phyloP scores from a whole-genome alignment of 2,329 filamentous ascomycete species.

The Diplodia sapinea region DNA sequence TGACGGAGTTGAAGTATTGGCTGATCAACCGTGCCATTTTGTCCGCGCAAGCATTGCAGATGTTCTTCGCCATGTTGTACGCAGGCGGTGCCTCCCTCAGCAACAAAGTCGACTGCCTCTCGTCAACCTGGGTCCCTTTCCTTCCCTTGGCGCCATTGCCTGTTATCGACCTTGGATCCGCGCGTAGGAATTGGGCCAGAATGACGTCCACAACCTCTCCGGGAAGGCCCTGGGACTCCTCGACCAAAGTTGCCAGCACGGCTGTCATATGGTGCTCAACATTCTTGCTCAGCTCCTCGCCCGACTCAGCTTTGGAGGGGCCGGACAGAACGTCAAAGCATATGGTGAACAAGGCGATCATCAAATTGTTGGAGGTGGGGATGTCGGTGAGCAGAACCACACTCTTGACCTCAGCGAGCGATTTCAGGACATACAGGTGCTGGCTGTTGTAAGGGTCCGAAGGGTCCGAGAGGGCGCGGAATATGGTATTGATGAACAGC shows the following conservation, averaged over 20 bases:
- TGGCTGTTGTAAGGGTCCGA: conserved; percentile 90
- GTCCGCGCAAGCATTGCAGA: conserved; percentile 87
- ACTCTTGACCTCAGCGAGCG: conserved; percentile 90
- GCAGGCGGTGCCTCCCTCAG: conserved; percentile 87
- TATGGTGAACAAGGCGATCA: conserved; percentile 77
- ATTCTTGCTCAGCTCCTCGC: conserved; percentile 87
- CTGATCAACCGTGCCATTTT: conserved; percentile 95
- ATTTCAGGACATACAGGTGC: conserved; percentile 88
- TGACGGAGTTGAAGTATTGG: conserved; percentile 96
- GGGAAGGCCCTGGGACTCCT: conserved; percentile 80
- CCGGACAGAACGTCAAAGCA: conserved; percentile 92
- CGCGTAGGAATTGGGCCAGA: conserved; percentile 92
- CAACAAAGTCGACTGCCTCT: conserved; percentile 81
- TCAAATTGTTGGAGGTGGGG: conserved; percentile 77
- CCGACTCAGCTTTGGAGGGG: conserved; percentile 73
- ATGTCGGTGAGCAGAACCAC: conserved; percentile 90
- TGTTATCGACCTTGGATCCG: conserved; percentile 68
- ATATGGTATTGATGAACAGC: conserved; percentile 80
- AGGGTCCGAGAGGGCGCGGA: conserved; percentile 84
- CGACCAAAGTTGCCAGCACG: conserved; percentile 82
- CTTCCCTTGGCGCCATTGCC: conserved; percentile 56
- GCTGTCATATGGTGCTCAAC: conserved; percentile 92
- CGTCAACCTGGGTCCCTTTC: conserved; percentile 63
- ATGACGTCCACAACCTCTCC: conserved; percentile 87
- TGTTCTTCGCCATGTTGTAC: conserved; percentile 94